Conservation (phyloP, 768 basidiomycete species). For the Trametes coccinea region DNA sequence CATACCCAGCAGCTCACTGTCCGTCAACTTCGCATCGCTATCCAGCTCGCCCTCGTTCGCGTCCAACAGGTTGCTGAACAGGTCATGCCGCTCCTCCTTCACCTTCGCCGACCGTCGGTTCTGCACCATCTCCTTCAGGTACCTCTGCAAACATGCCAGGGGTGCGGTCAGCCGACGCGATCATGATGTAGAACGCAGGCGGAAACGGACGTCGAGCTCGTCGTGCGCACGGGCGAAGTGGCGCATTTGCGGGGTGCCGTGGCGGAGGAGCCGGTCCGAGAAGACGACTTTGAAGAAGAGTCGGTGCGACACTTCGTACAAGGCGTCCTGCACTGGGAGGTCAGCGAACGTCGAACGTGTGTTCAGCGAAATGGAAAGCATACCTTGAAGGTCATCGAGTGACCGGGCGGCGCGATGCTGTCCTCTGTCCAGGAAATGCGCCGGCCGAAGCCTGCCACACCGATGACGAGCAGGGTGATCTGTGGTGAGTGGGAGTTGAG, state of each 20-base stretch:
- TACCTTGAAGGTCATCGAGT: conserved; percentile 27
- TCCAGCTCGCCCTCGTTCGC: conserved; percentile 44
- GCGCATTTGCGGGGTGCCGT: conserved; percentile 23
- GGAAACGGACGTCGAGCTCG: conserved; percentile 28
- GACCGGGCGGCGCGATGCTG: conserved; percentile 11
- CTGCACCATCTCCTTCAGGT: conserved; percentile 55
- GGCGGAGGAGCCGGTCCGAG: conserved; percentile 27
- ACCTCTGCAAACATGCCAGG: conserved; percentile 32
- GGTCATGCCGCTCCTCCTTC: conserved; percentile 44
- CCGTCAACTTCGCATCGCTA: conserved; percentile 35
- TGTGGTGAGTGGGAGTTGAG: no score
- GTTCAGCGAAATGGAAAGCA: no score
- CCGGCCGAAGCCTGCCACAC: conserved; percentile 58
- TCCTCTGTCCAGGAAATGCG: conserved; percentile 36
- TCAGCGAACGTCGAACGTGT: no score
- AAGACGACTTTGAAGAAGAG: conserved; percentile 26
- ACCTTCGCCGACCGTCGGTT: conserved; percentile 37
- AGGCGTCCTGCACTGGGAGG: no score
- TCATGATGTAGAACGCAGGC: no score
- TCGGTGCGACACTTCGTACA: conserved; percentile 28
- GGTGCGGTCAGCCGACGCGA: neutral
- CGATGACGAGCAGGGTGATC: conserved; percentile 59
- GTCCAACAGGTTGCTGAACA: conserved; percentile 51
- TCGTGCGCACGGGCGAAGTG: conserved; percentile 25
- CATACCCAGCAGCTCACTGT: conserved; percentile 43